Percentiles rank a stretch among this genome's conserved stretches.
Conservation (phyloP, 2,329 filamentous ascomycete genomes). For the Xylariaceae sp. region DNA sequence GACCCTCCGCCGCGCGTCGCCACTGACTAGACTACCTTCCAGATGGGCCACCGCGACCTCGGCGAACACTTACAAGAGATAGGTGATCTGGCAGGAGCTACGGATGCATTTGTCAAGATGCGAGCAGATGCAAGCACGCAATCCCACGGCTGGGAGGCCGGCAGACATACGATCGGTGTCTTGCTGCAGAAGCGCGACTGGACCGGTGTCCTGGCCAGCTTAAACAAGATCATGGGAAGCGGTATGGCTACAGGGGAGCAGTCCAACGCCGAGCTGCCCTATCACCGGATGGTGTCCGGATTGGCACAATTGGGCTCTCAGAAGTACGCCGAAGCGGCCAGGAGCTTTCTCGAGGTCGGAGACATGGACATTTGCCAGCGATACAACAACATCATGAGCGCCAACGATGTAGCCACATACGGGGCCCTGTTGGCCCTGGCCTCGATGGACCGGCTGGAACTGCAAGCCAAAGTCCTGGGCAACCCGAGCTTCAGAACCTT, state of each 20-base stretch:
- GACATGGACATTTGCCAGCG: conserved; percentile 36
- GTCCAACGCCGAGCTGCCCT: conserved; percentile 37
- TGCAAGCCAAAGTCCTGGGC: conserved; percentile 71
- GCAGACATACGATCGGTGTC: conserved; percentile 69
- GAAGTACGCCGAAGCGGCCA: conserved; percentile 57
- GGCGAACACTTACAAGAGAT: conserved; percentile 74
- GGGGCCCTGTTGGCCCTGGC: conserved; percentile 85
- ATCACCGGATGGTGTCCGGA: conserved; percentile 44
- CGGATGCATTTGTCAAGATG: conserved; percentile 78
- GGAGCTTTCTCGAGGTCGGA: conserved; percentile 61
- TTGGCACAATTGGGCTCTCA: conserved; percentile 40
- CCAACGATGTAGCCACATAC: conserved; percentile 88
- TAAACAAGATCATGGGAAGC: conserved; percentile 55
- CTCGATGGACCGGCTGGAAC: conserved; percentile 71
- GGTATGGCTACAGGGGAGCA: conserved; percentile 39
- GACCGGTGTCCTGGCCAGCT: conserved; percentile 53
- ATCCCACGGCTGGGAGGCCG: conserved; percentile 77
- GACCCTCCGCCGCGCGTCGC: not conserved
- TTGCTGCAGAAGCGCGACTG: conserved; percentile 73
- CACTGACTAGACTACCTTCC: conserved; percentile 5
- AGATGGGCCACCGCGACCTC: conserved; percentile 94
- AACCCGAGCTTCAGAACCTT: conserved; percentile 76
- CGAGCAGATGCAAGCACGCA: conserved; percentile 79
- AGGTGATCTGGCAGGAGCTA: conserved; percentile 65
- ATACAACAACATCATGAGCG: conserved; percentile 65